phyloP scores from a whole-genome alignment of 495 filamentous ascomycete species.

The Xylaria grammica region DNA sequence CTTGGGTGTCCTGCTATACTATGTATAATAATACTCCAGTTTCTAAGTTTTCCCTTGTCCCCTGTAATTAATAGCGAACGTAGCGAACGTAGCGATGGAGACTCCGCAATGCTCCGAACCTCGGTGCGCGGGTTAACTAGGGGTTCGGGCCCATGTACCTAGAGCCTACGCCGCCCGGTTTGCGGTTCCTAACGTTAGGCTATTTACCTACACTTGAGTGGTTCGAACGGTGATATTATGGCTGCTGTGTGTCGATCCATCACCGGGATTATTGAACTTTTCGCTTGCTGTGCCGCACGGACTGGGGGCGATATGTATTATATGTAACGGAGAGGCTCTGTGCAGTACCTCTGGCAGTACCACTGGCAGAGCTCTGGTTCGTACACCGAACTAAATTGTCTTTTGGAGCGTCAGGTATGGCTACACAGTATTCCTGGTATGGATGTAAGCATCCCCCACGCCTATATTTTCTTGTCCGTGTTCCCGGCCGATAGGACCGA shows the following conservation, averaged over 20 bases:
- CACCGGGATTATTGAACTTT: background rate
- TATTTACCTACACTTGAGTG: background rate
- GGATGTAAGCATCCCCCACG: background rate
- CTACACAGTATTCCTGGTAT: no score
- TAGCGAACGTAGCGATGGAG: conserved; percentile 1
- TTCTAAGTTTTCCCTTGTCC: no score
- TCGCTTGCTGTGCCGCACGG: conserved; percentile 3
- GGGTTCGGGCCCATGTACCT: conserved; percentile 7
- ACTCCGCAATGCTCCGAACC: conserved; percentile 5
- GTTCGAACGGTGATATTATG: conserved; percentile 1
- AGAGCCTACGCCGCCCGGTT: background rate
- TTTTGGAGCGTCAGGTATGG: no score
- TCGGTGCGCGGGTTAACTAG: conserved; percentile 6
- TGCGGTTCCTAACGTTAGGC: background rate
- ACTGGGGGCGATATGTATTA: conserved; percentile 1
- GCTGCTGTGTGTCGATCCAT: conserved; percentile 1
- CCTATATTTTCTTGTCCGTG: background rate
- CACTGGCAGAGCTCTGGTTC: background rate
- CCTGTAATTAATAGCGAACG: background rate
- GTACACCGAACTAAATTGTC: background rate
- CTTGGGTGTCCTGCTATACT: background rate
- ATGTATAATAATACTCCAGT: no score
- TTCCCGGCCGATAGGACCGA: conserved; percentile 4
- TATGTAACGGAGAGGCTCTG: background rate
- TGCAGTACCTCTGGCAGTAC: background rate